Evolutionary conservation across 495 filamentous ascomycete species (phyloP).

Genomic region (Xylaria longipes): DNA sequence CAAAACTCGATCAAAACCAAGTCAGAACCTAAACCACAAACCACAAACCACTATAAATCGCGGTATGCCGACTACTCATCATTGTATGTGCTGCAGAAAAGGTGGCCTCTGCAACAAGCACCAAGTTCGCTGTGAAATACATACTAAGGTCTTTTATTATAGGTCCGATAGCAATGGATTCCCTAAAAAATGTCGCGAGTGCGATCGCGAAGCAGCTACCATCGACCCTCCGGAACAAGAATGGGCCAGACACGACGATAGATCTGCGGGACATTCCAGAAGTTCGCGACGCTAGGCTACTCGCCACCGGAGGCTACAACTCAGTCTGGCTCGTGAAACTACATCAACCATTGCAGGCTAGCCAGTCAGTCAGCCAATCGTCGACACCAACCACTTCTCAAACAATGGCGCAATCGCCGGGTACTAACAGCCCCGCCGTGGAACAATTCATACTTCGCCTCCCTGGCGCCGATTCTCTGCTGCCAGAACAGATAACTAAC

Average conservation of each 20-base stretch:
- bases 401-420: too few relatives aligned
- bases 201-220: neutral
- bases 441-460: constrained; percentile 5
- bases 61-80: neutral
- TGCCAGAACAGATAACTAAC: constrained; percentile 7
- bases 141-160: constrained; percentile 3
- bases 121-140: neutral
- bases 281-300: neutral
- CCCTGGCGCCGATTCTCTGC: neutral
- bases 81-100: constrained; percentile 4
- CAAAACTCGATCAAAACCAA: neutral
- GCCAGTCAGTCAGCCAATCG: neutral
- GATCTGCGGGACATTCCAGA: neutral
- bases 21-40: neutral
- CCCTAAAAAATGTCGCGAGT: neutral
- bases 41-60: neutral
- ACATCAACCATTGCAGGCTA: neutral
- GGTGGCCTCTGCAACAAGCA: neutral
- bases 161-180: neutral
- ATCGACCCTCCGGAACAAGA: neutral
- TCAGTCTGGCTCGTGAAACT: constrained; percentile 12
- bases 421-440: neutral
- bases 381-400: too few relatives aligned
- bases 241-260: neutral
- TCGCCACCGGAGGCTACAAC: neutral